These are phyloP conservation scores for Pseudozyma thailandica DNA, from an alignment of 1,284 basidiomycete species.

Conservation along the genomic window DNA sequence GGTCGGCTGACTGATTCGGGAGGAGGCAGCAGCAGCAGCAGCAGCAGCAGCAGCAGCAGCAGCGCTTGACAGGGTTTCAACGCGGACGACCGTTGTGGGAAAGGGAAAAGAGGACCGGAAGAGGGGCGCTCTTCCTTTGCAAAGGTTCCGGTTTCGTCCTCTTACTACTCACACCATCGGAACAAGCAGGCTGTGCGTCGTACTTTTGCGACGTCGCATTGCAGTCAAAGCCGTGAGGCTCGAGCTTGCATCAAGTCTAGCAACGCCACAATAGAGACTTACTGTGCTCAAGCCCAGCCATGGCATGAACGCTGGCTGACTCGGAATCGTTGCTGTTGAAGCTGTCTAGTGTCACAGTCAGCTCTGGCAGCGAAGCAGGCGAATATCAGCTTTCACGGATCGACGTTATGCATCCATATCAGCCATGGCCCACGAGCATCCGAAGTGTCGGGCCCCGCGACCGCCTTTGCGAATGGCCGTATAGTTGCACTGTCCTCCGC, in stretches of 20 bases:
- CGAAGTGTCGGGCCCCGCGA: too few relatives aligned
- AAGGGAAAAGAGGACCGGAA: background rate
- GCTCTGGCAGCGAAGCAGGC: too few relatives aligned
- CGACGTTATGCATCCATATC: constrained; percentile 12
- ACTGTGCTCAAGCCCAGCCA: too few relatives aligned
- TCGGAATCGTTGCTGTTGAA: too few relatives aligned
- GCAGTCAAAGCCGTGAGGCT: background rate
- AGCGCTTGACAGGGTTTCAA: too few relatives aligned
- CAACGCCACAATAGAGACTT: background rate
- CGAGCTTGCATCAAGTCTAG: background rate
- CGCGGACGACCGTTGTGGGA: too few relatives aligned
- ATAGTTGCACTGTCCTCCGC: too few relatives aligned
- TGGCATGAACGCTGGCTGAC: background rate
- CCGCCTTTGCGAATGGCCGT: too few relatives aligned
- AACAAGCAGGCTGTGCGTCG: constrained; percentile 3
- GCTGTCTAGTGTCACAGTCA: too few relatives aligned
- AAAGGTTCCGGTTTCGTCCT: constrained; percentile 25
- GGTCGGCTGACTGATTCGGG: constrained; percentile 3
- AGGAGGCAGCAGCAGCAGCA: background rate
- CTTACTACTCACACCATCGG: constrained; percentile 30
- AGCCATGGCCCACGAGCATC: too few relatives aligned
- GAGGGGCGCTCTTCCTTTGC: background rate
- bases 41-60: background rate
- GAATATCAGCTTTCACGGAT: constrained; percentile 30
- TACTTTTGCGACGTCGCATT: background rate